These are phyloP conservation scores for Aureoboletus auriporus DNA, from an alignment of 768 basidiomycete species.

Conservation along the genomic window DNA sequence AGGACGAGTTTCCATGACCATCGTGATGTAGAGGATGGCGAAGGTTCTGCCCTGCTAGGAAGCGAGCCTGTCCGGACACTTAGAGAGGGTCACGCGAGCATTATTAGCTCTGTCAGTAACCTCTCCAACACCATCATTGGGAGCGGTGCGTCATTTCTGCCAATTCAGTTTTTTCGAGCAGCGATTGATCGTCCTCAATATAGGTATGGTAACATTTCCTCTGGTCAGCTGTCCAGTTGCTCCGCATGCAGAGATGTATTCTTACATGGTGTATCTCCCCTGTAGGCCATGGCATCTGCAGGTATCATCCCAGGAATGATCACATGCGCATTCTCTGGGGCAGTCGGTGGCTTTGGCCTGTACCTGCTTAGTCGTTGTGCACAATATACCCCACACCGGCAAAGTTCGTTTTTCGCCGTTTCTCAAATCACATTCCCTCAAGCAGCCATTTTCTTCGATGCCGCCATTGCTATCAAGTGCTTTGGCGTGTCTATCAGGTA, in stretches of 20 bases:
- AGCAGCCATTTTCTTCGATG: slow-evolving; percentile 86
- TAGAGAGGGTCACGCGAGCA: slow-evolving; percentile 63
- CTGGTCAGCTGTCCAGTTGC: slow-evolving; percentile 43
- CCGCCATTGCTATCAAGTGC: slow-evolving; percentile 93
- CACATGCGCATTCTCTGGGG: slow-evolving; percentile 80
- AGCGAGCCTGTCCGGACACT: slow-evolving; percentile 24
- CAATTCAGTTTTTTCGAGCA: not conserved
- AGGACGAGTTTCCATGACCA: slow-evolving; percentile 17
- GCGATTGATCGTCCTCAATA: not conserved
- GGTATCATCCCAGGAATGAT: slow-evolving; percentile 88
- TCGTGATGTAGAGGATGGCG: slow-evolving; percentile 31
- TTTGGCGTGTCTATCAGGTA: slow-evolving; percentile 94
- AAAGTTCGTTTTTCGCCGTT: slow-evolving; percentile 79
- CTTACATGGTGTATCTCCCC: not conserved
- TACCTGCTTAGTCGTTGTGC: slow-evolving; percentile 88
- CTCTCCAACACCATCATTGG: slow-evolving; percentile 90
- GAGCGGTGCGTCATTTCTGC: slow-evolving; percentile 53
- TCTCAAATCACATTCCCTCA: slow-evolving; percentile 86
- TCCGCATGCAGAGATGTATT: not conserved
- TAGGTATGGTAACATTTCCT: slow-evolving; percentile 88
- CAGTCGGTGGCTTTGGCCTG: slow-evolving; percentile 76
- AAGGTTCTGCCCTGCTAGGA: slow-evolving; percentile 60
- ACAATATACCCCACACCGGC: slow-evolving; percentile 65
- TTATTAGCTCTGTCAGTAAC: slow-evolving; percentile 72
- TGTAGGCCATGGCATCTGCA: slow-evolving; percentile 82